phyloP scores from a whole-genome alignment of 2,329 filamentous ascomycete genomes.

The Fusarium decemcellulare region DNA sequence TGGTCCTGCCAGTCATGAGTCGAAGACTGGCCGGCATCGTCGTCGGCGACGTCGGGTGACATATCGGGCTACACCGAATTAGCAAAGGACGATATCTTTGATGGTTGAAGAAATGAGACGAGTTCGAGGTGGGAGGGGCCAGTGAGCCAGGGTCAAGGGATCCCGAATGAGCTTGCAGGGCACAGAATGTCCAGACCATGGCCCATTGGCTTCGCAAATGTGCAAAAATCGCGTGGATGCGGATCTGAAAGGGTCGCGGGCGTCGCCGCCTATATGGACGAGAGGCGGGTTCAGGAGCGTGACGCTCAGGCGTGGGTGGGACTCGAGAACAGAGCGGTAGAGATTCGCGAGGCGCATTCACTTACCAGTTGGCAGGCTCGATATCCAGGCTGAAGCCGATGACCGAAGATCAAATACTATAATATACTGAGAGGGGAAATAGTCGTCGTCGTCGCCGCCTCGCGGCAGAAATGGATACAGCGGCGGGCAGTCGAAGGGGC shows the following conservation, averaged over 20 bases:
- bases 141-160: slow-evolving; percentile 23
- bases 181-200: slow-evolving; percentile 13
- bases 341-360: slow-evolving; percentile 18
- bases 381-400: slow-evolving; percentile 29
- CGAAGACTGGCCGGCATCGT: slow-evolving; percentile 56
- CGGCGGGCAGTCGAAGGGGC: slow-evolving; percentile 39
- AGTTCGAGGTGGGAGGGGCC: slow-evolving; percentile 20
- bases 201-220: slow-evolving; percentile 17
- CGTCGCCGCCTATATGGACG: not conserved
- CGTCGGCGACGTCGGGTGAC: slow-evolving; percentile 59
- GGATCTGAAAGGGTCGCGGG: slow-evolving; percentile 1
- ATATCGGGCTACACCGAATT: slow-evolving; percentile 47
- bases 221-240: not conserved
- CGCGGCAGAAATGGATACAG: slow-evolving; percentile 36
- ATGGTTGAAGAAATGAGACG: slow-evolving; percentile 22
- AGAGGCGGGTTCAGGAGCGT: slow-evolving; percentile 17
- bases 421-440: slow-evolving; percentile 5
- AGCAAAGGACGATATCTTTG: slow-evolving; percentile 32
- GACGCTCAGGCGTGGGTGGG: slow-evolving; percentile 16
- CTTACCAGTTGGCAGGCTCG: slow-evolving; percentile 40
- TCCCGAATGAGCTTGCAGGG: slow-evolving; percentile 23
- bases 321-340: slow-evolving; percentile 10
- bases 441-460: slow-evolving; percentile 27
- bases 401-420: slow-evolving; percentile 21
- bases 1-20: slow-evolving; percentile 53